A percentile compares a stretch with the other conserved stretches of the same genome.
These are phyloP conservation scores for Chloris gayana DNA, from an alignment of 176 grass and related monocot genomes.

Conservation along the genomic window DNA sequence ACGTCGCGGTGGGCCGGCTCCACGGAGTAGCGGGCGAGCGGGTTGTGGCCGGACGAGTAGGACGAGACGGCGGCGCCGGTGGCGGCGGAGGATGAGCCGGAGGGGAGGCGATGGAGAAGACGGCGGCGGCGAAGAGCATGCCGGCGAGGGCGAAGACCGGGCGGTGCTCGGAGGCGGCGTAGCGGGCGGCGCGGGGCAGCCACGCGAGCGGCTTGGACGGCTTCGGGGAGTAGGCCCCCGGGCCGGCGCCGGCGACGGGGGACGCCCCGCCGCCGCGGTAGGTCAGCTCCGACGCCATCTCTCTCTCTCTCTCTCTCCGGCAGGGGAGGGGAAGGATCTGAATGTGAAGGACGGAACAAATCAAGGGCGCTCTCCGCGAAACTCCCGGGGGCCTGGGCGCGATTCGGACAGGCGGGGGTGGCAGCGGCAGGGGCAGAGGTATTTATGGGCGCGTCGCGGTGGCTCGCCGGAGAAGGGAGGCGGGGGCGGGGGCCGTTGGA, in stretches of 20 bases:
- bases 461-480: neutral
- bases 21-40: slow-evolving; percentile 44
- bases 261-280: slow-evolving; percentile 60
- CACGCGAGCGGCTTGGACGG: slow-evolving; percentile 65
- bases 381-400: neutral
- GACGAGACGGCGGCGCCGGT: neutral
- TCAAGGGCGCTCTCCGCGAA: neutral
- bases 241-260: slow-evolving; percentile 9
- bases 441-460: slow-evolving; percentile 45
- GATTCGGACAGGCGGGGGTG: slow-evolving; percentile 26
- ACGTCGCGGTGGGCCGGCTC: slow-evolving; percentile 14
- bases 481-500: neutral
- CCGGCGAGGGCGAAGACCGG: slow-evolving; percentile 76
- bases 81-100: neutral
- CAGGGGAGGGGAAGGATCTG: neutral
- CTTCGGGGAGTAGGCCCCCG: slow-evolving; percentile 47
- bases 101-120: slow-evolving; percentile 56
- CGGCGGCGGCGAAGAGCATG: slow-evolving; percentile 58
- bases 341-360: neutral
- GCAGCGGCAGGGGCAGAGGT: slow-evolving; percentile 4
- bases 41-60: slow-evolving; percentile 2
- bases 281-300: slow-evolving; percentile 88
- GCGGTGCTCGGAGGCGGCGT: slow-evolving; percentile 68
- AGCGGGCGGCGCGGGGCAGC: slow-evolving; percentile 57
- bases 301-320: neutral